Base-by-base conservation (phyloP, 768 basidiomycete genomes). In the Trametes gibbosa region DNA sequence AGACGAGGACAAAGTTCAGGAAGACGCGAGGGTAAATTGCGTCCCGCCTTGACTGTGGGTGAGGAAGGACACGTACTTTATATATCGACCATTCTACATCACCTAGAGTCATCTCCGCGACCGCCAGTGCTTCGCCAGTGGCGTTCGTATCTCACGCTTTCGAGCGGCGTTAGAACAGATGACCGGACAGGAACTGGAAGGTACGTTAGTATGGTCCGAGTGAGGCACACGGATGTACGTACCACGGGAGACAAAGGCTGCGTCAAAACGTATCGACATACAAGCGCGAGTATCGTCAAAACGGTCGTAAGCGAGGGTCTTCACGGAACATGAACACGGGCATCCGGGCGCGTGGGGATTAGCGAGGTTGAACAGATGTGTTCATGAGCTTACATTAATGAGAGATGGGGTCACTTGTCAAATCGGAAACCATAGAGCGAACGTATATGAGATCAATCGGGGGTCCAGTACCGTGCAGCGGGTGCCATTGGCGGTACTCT, bases 401-500 rank as follows among this genome's bases (percentile, higher is more conserved):
- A 5, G 42, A 35, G 14, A 39, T 46, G 14, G 57, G 43, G 12
- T 39, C 16, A 6, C 17, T 21, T 39, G 34, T 47, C 23, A 58
- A 23, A 24, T 14, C 9, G 14, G 35, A 21, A 7, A 51, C 53
- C 47, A 59, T 25, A 3, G 13, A 45, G 16, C 32, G 53, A 17
- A 61, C 32, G 32, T 55, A 61, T 7, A 49, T 61, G 8, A 74
- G 50, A 59, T 76, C 71, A 12, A 76, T 69, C 9, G 72, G 63
- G 17, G 76, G 70, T 4, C 77, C 63, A 5, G 76, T 74, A 0
- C 84, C 85, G 23, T 62, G 51, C 9, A 65, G 73, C 0, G 84
- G 76, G 27, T 72, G 72, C 85, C 85, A 87, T 56, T 78, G 66
- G 58, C 76, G 77, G 6, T 74, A 71, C 53, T 84, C 82, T 32